Percentiles rank a stretch among this genome's conserved stretches.
Evolutionary conservation across 495 filamentous ascomycete genomes (phyloP).

Genomic region (Hypoxylon cercidicola): DNA sequence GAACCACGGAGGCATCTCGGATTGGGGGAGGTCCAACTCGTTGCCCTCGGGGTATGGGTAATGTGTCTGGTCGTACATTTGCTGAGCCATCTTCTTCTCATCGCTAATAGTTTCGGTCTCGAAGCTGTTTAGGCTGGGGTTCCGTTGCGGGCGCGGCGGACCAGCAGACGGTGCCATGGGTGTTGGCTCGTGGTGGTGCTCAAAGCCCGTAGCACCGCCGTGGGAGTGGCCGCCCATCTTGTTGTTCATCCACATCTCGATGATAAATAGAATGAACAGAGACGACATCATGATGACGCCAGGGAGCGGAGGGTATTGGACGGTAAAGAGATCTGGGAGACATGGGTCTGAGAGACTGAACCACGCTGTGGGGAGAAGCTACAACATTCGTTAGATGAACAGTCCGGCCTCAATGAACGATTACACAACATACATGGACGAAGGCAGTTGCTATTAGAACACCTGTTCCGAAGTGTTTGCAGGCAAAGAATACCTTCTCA

Average conservation of each 20-base stretch:
- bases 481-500: conserved; percentile 62
- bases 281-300: conserved; percentile 69
- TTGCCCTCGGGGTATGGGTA: conserved; percentile 33
- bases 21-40: conserved; percentile 44
- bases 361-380: conserved; percentile 68
- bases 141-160: conserved; percentile 41
- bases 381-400: conserved; percentile 15
- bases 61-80: conserved; percentile 48
- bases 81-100: conserved; percentile 56
- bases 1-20: conserved; percentile 66
- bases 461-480: conserved; percentile 75
- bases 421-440: conserved; percentile 65
- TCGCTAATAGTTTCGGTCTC: conserved; percentile 49
- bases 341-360: conserved; percentile 66
- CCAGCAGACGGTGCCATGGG: conserved; percentile 1
- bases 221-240: conserved; percentile 63
- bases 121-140: conserved; percentile 43
- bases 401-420: background rate
- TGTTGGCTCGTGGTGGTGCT: conserved; percentile 36
- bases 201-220: conserved; percentile 59
- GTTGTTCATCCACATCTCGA: conserved; percentile 65
- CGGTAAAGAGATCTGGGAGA: conserved; percentile 65
- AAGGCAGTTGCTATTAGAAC: conserved; percentile 76
- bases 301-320: conserved; percentile 66
- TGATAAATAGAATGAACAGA: conserved; percentile 64